These are phyloP conservation scores for Pseudophaeomoniella oleicola DNA, from an alignment of 2,329 filamentous ascomycete species.

Conservation along the genomic window DNA sequence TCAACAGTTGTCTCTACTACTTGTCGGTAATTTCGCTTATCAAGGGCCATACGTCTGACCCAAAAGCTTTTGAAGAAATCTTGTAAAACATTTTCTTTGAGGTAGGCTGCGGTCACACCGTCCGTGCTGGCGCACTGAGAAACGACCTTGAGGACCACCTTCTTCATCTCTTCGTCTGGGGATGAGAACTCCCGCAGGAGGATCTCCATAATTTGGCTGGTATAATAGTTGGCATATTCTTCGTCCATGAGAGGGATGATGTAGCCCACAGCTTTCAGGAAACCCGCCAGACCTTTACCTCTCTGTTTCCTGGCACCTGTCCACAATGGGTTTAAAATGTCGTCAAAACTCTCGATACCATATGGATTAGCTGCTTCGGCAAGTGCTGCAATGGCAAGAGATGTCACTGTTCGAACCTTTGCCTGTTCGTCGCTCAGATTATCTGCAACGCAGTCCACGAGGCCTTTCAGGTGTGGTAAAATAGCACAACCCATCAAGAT, in stretches of 20 bases:
- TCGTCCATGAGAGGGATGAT: constrained; percentile 99
- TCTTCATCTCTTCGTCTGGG: constrained; percentile 99
- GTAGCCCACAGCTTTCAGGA: constrained; percentile 92
- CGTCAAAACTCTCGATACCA: constrained; percentile 97
- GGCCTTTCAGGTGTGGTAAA: constrained; percentile 81
- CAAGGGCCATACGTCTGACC: constrained; percentile 90
- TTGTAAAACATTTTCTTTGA: constrained; percentile 86
- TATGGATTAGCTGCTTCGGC: constrained; percentile 96
- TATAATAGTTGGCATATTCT: constrained; percentile 98
- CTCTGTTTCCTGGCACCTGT: constrained; percentile 91
- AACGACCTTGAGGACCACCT: constrained; percentile 93
- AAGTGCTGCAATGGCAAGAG: constrained; percentile 82
- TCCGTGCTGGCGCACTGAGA: constrained; percentile 91
- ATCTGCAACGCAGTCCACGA: constrained; percentile 91
- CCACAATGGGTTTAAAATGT: constrained; percentile 94
- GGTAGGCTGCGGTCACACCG: constrained; percentile 84
- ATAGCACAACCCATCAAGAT: constrained; percentile 98
- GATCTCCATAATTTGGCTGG: constrained; percentile 97
- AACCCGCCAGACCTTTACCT: constrained; percentile 88
- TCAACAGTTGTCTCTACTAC: constrained; percentile 98
- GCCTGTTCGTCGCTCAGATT: constrained; percentile 96
- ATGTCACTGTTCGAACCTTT: constrained; percentile 92
- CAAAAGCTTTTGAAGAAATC: constrained; percentile 99
- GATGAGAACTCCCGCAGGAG: constrained; percentile 89
- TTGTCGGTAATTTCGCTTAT: constrained; percentile 94